Percentiles rank a stretch among this genome's conserved stretches.
phyloP scores from a whole-genome alignment of 2,329 filamentous ascomycete genomes.

The Cercospora sesami region DNA sequence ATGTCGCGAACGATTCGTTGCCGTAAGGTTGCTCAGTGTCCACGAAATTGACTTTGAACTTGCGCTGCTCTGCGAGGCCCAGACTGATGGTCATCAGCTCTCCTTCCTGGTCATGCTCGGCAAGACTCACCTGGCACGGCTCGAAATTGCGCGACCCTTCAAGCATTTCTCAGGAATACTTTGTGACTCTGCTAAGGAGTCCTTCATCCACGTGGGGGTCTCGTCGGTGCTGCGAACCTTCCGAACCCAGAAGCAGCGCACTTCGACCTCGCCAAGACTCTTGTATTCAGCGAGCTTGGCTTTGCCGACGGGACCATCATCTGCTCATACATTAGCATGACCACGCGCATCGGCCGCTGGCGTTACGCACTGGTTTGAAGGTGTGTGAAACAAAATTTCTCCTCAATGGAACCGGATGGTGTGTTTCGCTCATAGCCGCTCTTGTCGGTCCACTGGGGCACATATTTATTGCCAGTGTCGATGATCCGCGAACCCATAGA shows the following conservation, averaged over 20 bases:
- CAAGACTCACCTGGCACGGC: conserved; percentile 23
- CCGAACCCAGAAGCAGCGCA: conserved; percentile 11
- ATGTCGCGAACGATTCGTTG: conserved; percentile 16
- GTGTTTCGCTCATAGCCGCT: background rate
- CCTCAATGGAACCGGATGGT: background rate
- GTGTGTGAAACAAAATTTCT: conserved; percentile 24
- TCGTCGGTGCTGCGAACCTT: no score
- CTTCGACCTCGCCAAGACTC: conserved; percentile 24
- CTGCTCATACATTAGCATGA: no score
- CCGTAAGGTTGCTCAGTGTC: no score
- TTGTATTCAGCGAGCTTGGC: conserved; percentile 12
- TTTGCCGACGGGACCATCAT: conserved; percentile 14
- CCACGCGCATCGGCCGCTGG: no score
- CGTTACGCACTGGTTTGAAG: conserved; percentile 23
- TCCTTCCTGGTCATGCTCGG: no score
- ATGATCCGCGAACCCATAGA: conserved; percentile 1
- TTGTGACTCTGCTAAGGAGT: no score
- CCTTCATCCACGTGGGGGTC: no score
- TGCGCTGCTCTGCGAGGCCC: conserved; percentile 4
- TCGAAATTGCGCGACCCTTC: conserved; percentile 34
- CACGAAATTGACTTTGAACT: background rate
- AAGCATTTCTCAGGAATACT: conserved; percentile 23
- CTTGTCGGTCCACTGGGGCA: background rate
- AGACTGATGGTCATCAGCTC: no score
- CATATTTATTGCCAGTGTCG: background rate